Percentiles rank a stretch among this genome's conserved stretches.
Evolutionary conservation across 2,329 filamentous ascomycete genomes (phyloP).

Genomic region (Xylaria sp.): DNA sequence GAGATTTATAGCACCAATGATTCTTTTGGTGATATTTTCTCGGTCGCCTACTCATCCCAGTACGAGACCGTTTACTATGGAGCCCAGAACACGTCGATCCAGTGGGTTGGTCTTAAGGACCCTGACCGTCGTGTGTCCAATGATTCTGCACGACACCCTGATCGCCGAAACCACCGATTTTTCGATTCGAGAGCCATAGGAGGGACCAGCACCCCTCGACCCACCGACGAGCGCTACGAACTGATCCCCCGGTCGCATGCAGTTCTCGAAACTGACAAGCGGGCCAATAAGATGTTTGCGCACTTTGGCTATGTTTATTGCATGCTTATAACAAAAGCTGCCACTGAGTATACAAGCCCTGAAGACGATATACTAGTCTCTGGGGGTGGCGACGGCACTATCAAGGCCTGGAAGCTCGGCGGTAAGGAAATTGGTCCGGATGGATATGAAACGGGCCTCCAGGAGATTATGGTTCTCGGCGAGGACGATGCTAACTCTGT

Average conservation of each 20-base stretch:
- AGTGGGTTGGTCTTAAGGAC: constrained; percentile 85
- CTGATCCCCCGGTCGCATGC: constrained; percentile 64
- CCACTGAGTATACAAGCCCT: constrained; percentile 72
- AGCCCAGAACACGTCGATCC: constrained; percentile 92
- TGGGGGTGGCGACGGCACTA: constrained; percentile 90
- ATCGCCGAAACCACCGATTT: constrained; percentile 84
- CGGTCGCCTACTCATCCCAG: constrained; percentile 85
- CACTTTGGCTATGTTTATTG: constrained; percentile 97
- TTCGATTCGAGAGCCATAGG: constrained; percentile 92
- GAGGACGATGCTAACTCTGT: constrained; percentile 71
- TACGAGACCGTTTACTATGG: constrained; percentile 89
- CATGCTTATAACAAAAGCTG: constrained; percentile 85
- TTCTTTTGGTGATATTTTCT: constrained; percentile 92
- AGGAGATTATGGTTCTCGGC: constrained; percentile 74
- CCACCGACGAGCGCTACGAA: constrained; percentile 68
- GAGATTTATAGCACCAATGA: constrained; percentile 95
- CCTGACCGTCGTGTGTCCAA: constrained; percentile 68
- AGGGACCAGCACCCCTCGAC: constrained; percentile 79
- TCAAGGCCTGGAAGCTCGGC: constrained; percentile 88
- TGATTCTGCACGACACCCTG: constrained; percentile 76
- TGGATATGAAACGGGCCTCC: constrained; percentile 69
- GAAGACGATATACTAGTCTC: constrained; percentile 88
- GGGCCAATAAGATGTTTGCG: constrained; percentile 86
- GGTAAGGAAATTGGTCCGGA: constrained; percentile 59
- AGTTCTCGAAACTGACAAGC: constrained; percentile 82